Evolutionary conservation across 1,284 basidiomycete genomes (phyloP), one percentile per base, ranked within the genome.

Genomic region (Papiliotrema terrestris): DNA sequence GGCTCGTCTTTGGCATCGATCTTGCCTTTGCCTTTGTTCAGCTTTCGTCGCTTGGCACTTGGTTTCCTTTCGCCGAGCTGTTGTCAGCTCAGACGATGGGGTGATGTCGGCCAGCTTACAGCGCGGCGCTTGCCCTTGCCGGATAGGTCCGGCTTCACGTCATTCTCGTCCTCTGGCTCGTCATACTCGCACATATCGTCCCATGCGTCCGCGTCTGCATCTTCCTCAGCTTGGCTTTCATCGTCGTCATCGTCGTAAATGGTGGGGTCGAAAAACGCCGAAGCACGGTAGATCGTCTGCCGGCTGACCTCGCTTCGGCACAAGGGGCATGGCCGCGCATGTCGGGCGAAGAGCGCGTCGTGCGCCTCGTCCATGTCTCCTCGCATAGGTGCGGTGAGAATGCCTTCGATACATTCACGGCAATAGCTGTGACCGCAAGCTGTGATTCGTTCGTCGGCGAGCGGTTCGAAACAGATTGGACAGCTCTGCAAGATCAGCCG

Each of bases 211-310:
- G 26, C 57, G 46, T 55, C 61, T 17, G 41, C 50, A 9, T 52
- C 55, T 32, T 55, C 55, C 42, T 58, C 57, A 15, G 59, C 59
- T 23, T 54, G 23, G 55, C 50, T 8, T 88, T 86, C 56, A 87
- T 76, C 74, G 36, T 63, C 64, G 35, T 89, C 88, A 35, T 89
- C 89, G 22, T 89, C 88, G 69, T 91, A 58, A 22, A 55, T 56
- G 23, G 64, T 52, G 22, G 72, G 67, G 15, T 67, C 53, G 56
- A 66, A 71, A 49, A 74, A 66, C 2, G 70, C 74, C 2, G 58
- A 50, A 1, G 68, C 67, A 2, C 66, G 57, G 62, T 74, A 77
- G 15, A 74, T 45, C 39, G 56, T 64, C 2, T 59, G 56, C 17
- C 56, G 63, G 35, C 61, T 56, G 32, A 78, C 62, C 19, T 60